Conservation (phyloP, 169 alveolate genomes). For the Amoebophrya sp. region DNA sequence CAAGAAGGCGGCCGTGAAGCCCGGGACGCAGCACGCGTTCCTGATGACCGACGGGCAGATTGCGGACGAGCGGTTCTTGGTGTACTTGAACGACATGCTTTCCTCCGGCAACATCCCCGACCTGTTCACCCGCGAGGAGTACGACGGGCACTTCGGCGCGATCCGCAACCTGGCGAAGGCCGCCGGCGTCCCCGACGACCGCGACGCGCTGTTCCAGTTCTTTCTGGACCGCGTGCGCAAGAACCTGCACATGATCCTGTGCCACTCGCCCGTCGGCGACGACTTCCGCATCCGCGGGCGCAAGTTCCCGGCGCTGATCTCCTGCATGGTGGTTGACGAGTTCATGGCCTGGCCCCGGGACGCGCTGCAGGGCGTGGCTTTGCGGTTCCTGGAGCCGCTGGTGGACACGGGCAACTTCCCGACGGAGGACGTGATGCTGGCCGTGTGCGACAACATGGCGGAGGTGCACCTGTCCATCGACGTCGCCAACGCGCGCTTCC, state of each 20-base stretch:
- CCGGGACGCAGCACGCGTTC: conserved; percentile 74
- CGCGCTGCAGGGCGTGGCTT: conserved; percentile 83
- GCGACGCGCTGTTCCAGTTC: conserved; percentile 69
- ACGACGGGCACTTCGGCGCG: conserved; percentile 63
- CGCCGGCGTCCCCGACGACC: conserved; percentile 61
- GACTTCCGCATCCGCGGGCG: conserved; percentile 78
- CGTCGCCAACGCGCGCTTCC: conserved; percentile 67
- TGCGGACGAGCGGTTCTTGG: conserved; percentile 77
- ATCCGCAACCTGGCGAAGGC: conserved; percentile 65
- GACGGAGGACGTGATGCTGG: conserved; percentile 21
- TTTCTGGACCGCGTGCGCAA: conserved; percentile 65
- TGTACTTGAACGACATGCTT: conserved; percentile 83
- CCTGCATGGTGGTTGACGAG: conserved; percentile 82
- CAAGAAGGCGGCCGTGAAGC: conserved; percentile 80
- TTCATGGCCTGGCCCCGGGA: conserved; percentile 95
- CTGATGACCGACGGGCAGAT: conserved; percentile 84
- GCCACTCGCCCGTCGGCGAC: conserved; percentile 92
- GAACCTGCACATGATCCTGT: conserved; percentile 73
- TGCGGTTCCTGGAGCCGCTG: conserved; percentile 49
- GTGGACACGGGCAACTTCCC: conserved; percentile 17
- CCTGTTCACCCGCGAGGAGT: conserved; percentile 77
- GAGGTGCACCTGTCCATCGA: conserved; percentile 84
- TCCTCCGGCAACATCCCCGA: conserved; percentile 86
- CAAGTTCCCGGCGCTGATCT: conserved; percentile 84
- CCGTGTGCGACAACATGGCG: conserved; percentile 68